Base-by-base conservation (phyloP, 1,139 yeast genomes). In the Sugiyamaella pinicola region DNA sequence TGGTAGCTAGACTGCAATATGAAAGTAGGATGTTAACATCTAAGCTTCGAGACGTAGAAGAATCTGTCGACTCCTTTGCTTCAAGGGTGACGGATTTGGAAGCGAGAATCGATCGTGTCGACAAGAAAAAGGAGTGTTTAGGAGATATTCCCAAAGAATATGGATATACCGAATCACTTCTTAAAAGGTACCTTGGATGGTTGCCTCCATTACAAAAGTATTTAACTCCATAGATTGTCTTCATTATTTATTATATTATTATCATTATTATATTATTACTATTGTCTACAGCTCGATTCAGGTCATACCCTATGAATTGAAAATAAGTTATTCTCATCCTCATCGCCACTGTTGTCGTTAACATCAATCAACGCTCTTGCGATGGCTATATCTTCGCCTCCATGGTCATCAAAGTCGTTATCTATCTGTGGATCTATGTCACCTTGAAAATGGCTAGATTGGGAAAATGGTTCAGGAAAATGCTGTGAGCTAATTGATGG, bases 11-110 rank as follows among this genome's bases (percentile, higher is more conserved):
- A 58, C 73, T 93, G 54, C 80, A 83, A 52, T 93, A 91, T 67
- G 96, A 93, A 64, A 77, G 89, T 22, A 73, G 95, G 53, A 77
- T 88, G 49, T 76, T 93, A 19, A 79, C 79, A 39, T 83, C 84
- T 52, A 82, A 93, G 61, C 79, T 91, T 53, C 81, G 83, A 53
- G 98, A 93, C 64, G 84, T 90, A 22, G 96, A 88, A 60, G 89
- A 86, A 38, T 81, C 85, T 53, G 77, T 86, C 57, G 77, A 80
- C 51, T 69, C 75, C 24, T 78, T 79, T 75, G 71, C 76, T 64
- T 49, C 70, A 59, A 69, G 77, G 65, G 65, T 78, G 65, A 61
- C 69, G n/a, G 61, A 66, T 1, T 59, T 76, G 52, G 75, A 74
- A 55, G 58, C 63, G 18, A 62, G 68, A 2, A 62, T 66, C 39